phyloP scores from a whole-genome alignment of 2,329 filamentous ascomycete species.

The Ophiostoma piceae region DNA sequence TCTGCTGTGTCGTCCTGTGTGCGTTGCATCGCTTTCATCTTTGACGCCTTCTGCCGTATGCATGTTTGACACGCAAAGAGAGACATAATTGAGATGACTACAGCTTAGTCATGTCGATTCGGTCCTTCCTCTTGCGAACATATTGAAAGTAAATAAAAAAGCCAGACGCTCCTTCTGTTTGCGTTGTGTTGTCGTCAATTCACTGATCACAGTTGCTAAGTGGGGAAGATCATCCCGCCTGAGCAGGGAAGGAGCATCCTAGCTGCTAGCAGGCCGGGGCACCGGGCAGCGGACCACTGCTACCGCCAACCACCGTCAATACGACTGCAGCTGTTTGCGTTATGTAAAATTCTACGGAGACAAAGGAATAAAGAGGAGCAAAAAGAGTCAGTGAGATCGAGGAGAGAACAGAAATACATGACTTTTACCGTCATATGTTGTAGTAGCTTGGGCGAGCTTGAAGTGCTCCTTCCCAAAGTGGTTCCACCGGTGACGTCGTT shows the following conservation, averaged over 20 bases:
- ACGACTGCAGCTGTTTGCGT: neutral
- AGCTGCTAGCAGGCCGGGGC: neutral
- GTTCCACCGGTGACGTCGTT: conserved; percentile 9
- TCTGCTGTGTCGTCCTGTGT: neutral
- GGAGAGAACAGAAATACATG: neutral
- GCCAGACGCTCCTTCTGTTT: neutral
- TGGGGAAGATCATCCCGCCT: neutral
- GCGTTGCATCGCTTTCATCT: neutral
- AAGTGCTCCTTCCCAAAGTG: neutral
- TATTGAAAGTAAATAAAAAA: neutral
- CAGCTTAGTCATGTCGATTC: neutral
- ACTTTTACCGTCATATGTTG: neutral
- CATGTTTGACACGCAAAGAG: neutral
- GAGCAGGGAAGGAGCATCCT: neutral
- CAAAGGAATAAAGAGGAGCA: neutral
- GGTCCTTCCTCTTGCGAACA: neutral
- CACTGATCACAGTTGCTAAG: neutral
- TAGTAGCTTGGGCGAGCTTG: neutral
- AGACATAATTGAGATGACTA: too few relatives aligned
- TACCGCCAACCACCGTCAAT: neutral
- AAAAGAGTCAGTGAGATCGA: neutral
- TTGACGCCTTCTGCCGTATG: neutral
- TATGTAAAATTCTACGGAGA: neutral
- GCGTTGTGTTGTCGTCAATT: neutral
- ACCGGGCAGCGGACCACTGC: neutral